Evolutionary conservation across 257 asterid genomes (phyloP), one percentile per base, ranked within the genome.

Genomic region (Ballota nigra): DNA sequence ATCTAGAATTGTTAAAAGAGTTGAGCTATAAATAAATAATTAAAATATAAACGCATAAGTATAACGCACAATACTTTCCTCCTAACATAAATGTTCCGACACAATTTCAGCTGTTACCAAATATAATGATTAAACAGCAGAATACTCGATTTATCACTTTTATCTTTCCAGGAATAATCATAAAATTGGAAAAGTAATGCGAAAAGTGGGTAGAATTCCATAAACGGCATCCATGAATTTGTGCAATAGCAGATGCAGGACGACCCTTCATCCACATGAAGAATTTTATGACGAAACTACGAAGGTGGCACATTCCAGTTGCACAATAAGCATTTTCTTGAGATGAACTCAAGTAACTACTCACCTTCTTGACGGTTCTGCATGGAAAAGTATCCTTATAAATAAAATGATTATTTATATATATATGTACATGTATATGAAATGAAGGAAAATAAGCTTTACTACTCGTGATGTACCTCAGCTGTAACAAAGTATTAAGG

Each of bases 361-460:
- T 59, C 78, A 70, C 83, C 78, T 63, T 78, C 86, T 76, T 72
- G 74, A 70, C 71, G 47, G 53, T 74, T 80, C 81, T 84, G 85
- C 82, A 75, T 15, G 49, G 67, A 71, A 70, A 69, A 68, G 72
- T n/a, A 47, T 49, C 63, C 63, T 76, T 3, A 13, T 28, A 63
- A 63, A 51, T 8, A 47, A 63, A 60, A 26, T 28, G 64, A 19
- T 15, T 12, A 31, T 6, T 29, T 8, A 12, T 7, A 18, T 31
- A 4, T 16, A 18, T 51, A n/a, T 52, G n/a, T 0, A 22, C 2
- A 49, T 5, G 2, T n/a, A 18, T 6, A 52, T 49, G 57, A 34
- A 23, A 40, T 12, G 58, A 51, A 19, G 12, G 41, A 28, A 55
- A 43, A 34, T 12, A 18, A 12, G 10, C 13, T 31, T 22, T 10